These are phyloP conservation scores for Zasmidium angulare DNA, from an alignment of 2,329 filamentous ascomycete species.

Conservation along the genomic window DNA sequence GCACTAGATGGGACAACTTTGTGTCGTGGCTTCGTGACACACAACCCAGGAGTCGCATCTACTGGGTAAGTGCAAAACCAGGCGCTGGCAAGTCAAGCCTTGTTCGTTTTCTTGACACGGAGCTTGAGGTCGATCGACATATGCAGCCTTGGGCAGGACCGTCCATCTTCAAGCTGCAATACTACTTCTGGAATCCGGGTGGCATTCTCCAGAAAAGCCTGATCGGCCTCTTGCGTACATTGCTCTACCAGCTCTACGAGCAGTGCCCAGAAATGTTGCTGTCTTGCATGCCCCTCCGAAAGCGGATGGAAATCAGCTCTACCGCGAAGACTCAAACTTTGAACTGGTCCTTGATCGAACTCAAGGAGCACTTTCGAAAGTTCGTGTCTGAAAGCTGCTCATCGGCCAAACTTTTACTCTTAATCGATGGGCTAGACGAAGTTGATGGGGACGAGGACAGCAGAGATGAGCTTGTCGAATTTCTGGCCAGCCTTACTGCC, in stretches of 20 bases:
- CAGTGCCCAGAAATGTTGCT: background rate
- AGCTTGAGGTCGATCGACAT: background rate
- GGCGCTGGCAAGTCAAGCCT: constrained; percentile 7
- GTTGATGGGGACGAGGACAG: constrained; percentile 5
- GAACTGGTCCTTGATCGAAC: too few relatives aligned
- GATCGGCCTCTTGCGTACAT: constrained; percentile 1
- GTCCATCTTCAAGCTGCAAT: background rate
- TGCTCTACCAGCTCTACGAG: constrained; percentile 1
- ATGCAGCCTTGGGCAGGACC: constrained; percentile 4
- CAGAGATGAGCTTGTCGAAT: constrained; percentile 1
- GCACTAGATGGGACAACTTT: constrained; percentile 1
- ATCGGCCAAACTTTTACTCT: background rate
- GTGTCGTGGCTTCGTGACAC: constrained; percentile 1
- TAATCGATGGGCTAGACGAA: constrained; percentile 7
- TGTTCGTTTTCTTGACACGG: constrained; percentile 2
- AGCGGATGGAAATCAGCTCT: background rate
- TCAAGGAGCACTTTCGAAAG: background rate
- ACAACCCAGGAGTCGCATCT: background rate
- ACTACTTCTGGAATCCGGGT: constrained; percentile 7
- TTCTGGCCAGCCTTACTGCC: background rate
- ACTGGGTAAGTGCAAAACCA: constrained; percentile 8
- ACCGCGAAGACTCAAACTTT: background rate
- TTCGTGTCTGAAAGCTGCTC: background rate
- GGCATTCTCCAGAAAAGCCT: background rate
- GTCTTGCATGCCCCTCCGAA: background rate